Percentiles rank a stretch among this genome's conserved stretches.
phyloP scores from a whole-genome alignment of 2,329 filamentous ascomycete genomes.

The Stagonosporopsis vannaccii region DNA sequence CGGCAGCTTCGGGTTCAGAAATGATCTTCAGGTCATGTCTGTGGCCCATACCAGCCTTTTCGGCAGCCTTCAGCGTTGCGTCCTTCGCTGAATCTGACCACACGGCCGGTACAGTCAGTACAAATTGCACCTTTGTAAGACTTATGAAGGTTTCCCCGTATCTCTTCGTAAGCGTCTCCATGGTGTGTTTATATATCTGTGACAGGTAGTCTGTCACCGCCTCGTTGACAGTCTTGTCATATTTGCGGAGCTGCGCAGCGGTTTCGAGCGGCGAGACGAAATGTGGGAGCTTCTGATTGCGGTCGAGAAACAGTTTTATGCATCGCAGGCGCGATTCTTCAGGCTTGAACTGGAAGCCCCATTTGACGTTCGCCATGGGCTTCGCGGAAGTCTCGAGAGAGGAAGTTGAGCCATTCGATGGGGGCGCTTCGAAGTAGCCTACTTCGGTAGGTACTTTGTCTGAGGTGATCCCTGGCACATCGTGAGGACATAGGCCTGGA shows the following conservation, averaged over 20 bases:
- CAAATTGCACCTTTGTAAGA: constrained; percentile 77
- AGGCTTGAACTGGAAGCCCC: constrained; percentile 84
- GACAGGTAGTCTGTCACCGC: constrained; percentile 82
- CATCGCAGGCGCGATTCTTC: constrained; percentile 78
- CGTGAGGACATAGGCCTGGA: constrained; percentile 19
- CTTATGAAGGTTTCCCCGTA: constrained; percentile 83
- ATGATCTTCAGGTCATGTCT: constrained; percentile 78
- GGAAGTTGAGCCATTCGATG: constrained; percentile 22
- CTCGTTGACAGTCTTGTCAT: constrained; percentile 78
- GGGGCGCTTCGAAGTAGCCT: constrained; percentile 54
- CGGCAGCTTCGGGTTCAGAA: constrained; percentile 78
- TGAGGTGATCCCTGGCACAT: constrained; percentile 68
- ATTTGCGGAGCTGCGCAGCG: constrained; percentile 75
- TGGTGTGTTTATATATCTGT: constrained; percentile 77
- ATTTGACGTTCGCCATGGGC: constrained; percentile 60
- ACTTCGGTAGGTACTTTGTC: constrained; percentile 87
- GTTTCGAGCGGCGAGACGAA: constrained; percentile 82
- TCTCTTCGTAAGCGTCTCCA: constrained; percentile 75
- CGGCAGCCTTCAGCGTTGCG: constrained; percentile 78
- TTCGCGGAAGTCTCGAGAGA: constrained; percentile 31
- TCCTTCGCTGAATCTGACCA: constrained; percentile 90
- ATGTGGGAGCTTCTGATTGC: constrained; percentile 79
- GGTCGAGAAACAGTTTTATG: constrained; percentile 85
- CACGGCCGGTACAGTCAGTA: constrained; percentile 77
- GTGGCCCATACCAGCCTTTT: constrained; percentile 78